Evolutionary conservation across 2,329 filamentous ascomycete genomes (phyloP).

Genomic region (Penicillium digitatum): DNA sequence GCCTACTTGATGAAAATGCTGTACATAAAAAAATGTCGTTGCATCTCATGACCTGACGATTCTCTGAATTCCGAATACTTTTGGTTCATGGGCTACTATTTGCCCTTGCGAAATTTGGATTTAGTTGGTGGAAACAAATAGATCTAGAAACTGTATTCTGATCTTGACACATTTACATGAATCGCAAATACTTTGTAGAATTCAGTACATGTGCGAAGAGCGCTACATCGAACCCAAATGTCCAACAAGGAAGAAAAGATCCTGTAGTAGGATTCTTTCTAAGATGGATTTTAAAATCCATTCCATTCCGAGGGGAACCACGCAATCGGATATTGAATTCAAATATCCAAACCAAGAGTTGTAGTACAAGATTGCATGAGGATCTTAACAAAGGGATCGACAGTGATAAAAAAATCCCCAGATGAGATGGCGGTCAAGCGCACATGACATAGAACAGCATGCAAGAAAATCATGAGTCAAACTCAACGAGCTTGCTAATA

Average conservation of each 20-base stretch:
- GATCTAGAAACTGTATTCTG: neutral
- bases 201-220: neutral
- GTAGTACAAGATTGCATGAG: slow-evolving; percentile 4
- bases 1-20: slow-evolving; percentile 16
- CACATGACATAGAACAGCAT: slow-evolving; percentile 4
- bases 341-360: slow-evolving; percentile 5
- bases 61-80: slow-evolving; percentile 2
- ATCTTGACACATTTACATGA: neutral
- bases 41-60: slow-evolving; percentile 22
- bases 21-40: slow-evolving; percentile 23
- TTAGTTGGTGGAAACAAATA: neutral
- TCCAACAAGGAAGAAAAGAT: neutral
- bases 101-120: neutral
- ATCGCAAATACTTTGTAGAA: neutral
- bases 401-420: neutral
- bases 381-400: neutral
- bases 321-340: neutral
- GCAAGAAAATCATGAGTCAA: slow-evolving; percentile 27
- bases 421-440: neutral
- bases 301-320: neutral
- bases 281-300: neutral
- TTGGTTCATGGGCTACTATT: neutral
- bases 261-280: neutral
- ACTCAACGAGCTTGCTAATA: slow-evolving; percentile 41
- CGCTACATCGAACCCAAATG: neutral